Conservation (phyloP, 345 rosid species). For the Euphorbia lathyris region DNA sequence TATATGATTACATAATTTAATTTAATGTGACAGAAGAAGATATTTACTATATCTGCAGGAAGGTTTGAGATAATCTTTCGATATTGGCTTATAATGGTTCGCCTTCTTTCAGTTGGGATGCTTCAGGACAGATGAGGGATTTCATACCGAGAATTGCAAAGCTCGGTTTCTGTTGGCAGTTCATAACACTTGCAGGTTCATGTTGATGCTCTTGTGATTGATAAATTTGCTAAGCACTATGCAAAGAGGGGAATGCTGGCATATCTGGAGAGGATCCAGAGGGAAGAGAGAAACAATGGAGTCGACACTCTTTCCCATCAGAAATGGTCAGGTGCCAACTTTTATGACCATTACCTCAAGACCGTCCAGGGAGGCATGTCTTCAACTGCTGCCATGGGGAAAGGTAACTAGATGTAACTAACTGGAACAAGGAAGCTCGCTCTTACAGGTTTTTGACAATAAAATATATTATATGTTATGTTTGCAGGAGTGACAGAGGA, state of each 20-base stretch:
- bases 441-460: too few relatives aligned
- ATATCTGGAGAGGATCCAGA: conserved; percentile 92
- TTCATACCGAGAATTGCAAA: conserved; percentile 81
- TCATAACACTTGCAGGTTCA: conserved; percentile 94
- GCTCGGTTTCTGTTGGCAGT: conserved; percentile 93
- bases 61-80: conserved; percentile 52
- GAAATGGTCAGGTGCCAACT: conserved; percentile 98
- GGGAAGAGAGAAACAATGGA: conserved; percentile 91
- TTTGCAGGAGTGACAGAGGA: conserved; percentile 87
- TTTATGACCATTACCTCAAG: conserved; percentile 80
- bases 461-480: too few relatives aligned
- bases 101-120: conserved; percentile 96
- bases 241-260: conserved; percentile 89
- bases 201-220: conserved; percentile 79
- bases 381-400: conserved; percentile 98
- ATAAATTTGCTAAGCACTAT: conserved; percentile 77
- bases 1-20: neutral
- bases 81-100: conserved; percentile 95
- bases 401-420: conserved; percentile 59
- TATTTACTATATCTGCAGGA: conserved; percentile 37
- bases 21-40: neutral
- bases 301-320: conserved; percentile 96
- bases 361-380: conserved; percentile 92
- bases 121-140: conserved; percentile 84
- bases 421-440: too few relatives aligned